phyloP scores from a whole-genome alignment of 1,284 basidiomycete genomes.

The Ceratobasidium sp. region DNA sequence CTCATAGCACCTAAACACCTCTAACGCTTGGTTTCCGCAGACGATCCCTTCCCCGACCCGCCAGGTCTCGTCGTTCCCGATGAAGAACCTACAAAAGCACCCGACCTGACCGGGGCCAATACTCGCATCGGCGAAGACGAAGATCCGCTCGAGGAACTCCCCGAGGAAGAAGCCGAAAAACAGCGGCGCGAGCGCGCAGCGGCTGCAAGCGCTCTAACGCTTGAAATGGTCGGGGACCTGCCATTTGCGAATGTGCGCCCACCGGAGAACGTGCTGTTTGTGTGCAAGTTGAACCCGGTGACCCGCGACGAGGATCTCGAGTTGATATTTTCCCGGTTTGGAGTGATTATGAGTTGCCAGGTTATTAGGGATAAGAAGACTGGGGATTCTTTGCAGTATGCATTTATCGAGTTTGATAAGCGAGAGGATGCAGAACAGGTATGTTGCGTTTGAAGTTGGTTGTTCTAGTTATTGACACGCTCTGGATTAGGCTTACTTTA shows the following conservation, averaged over 20 bases:
- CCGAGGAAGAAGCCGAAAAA: slow-evolving; percentile 86
- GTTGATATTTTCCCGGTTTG: slow-evolving; percentile 97
- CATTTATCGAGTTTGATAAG: slow-evolving; percentile 98
- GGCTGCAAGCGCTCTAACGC: slow-evolving; percentile 90
- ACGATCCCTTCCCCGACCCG: slow-evolving; percentile 96
- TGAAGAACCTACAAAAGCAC: slow-evolving; percentile 80
- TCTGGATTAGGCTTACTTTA: slow-evolving; percentile 87
- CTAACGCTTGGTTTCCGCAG: slow-evolving; percentile 60
- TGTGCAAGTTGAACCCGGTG: slow-evolving; percentile 98
- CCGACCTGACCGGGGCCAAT: slow-evolving; percentile 72
- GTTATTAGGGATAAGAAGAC: slow-evolving; percentile 96
- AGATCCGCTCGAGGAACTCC: slow-evolving; percentile 79
- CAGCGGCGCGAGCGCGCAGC: slow-evolving; percentile 86
- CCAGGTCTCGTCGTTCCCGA: slow-evolving; percentile 77
- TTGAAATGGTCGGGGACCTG: slow-evolving; percentile 99
- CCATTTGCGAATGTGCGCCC: slow-evolving; percentile 98
- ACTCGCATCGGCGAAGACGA: slow-evolving; percentile 93
- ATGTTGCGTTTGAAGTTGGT: slow-evolving; percentile 48
- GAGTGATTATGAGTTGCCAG: slow-evolving; percentile 95
- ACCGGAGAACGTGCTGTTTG: slow-evolving; percentile 98
- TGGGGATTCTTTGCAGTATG: slow-evolving; percentile 96
- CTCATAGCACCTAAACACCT: background rate
- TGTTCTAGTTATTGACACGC: slow-evolving; percentile 18
- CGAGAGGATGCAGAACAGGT: slow-evolving; percentile 93
- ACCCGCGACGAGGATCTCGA: slow-evolving; percentile 97